Conservation (phyloP, 768 basidiomycete genomes). For the Daedaleopsis sinensis region DNA sequence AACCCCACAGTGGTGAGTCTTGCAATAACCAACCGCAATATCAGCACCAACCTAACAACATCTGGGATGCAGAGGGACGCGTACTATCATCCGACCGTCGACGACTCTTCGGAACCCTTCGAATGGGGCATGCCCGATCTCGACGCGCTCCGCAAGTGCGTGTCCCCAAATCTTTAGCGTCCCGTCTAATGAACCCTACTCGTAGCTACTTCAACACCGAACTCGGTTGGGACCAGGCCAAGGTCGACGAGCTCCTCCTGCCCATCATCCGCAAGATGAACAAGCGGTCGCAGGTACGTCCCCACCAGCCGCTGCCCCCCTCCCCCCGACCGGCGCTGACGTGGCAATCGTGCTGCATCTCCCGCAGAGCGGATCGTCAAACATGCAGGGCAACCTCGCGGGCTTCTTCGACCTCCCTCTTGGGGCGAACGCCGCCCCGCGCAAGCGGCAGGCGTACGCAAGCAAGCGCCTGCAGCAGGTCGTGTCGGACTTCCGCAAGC, state of each 20-base stretch:
- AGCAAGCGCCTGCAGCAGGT: conserved; percentile 89
- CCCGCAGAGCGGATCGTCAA: conserved; percentile 60
- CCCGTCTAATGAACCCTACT: too few species aligned
- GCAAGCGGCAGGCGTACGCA: conserved; percentile 78
- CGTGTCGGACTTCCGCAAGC: conserved; percentile 76
- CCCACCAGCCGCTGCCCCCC: conserved; percentile 12
- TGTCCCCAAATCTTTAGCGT: too few species aligned
- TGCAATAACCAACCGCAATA: background rate
- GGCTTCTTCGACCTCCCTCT: conserved; percentile 73
- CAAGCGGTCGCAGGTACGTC: conserved; percentile 70
- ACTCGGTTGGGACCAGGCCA: conserved; percentile 77
- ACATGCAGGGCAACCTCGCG: conserved; percentile 77
- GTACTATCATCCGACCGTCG: conserved; percentile 90
- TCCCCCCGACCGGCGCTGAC: background rate
- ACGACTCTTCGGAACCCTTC: conserved; percentile 90
- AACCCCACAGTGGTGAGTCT: conserved; percentile 80
- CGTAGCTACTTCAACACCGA: conserved; percentile 48
- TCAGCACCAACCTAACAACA: background rate
- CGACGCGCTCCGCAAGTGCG: conserved; percentile 83
- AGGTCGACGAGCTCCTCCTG: conserved; percentile 88
- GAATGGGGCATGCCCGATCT: conserved; percentile 98
- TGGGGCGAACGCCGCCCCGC: conserved; percentile 71
- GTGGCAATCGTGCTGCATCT: background rate
- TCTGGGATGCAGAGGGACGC: conserved; percentile 69
- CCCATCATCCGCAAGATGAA: conserved; percentile 92